phyloP scores from a whole-genome alignment of 2,329 filamentous ascomycete species.

The Raffaelea ambrosiae region DNA sequence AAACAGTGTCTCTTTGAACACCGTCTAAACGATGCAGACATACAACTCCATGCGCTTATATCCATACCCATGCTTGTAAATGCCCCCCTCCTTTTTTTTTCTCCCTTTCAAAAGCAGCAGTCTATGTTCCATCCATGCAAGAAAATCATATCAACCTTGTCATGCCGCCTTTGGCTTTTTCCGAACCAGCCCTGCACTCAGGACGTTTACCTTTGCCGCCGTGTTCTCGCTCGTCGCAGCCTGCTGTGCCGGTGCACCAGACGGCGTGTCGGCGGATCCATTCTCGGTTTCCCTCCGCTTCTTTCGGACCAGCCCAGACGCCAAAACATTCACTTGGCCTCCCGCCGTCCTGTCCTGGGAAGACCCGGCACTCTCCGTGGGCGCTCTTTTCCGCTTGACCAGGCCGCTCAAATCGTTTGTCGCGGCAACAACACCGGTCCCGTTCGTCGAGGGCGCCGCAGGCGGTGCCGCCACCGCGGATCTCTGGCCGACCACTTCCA shows the following conservation, averaged over 20 bases:
- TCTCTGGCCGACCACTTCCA: conserved; percentile 34
- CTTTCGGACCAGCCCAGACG: conserved; percentile 36
- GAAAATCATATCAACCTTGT: background rate
- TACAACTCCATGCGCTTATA: background rate
- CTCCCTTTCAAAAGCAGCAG: too few species aligned
- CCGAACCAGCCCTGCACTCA: conserved; percentile 31
- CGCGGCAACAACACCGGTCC: background rate
- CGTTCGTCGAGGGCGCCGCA: conserved; percentile 1
- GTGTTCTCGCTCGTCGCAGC: background rate
- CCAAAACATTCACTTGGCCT: conserved; percentile 23
- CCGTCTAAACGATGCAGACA: too few species aligned
- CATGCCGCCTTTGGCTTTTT: conserved; percentile 45
- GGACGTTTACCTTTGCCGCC: conserved; percentile 21
- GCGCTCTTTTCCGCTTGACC: conserved; percentile 28
- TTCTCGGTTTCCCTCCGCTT: conserved; percentile 36
- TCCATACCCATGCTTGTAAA: too few species aligned
- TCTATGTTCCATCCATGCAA: too few species aligned
- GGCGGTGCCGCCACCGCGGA: conserved; percentile 17
- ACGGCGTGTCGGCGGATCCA: conserved; percentile 2
- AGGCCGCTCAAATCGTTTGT: conserved; percentile 39
- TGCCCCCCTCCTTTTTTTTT: too few species aligned
- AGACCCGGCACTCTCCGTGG: conserved; percentile 11
- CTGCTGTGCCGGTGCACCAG: conserved; percentile 6
- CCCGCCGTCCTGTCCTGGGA: background rate
- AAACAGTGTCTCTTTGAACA: too few species aligned